A percentile compares a stretch with the other conserved stretches of the same genome.
phyloP scores from a whole-genome alignment of 129 eudicot species.

The Solidago caesia region DNA sequence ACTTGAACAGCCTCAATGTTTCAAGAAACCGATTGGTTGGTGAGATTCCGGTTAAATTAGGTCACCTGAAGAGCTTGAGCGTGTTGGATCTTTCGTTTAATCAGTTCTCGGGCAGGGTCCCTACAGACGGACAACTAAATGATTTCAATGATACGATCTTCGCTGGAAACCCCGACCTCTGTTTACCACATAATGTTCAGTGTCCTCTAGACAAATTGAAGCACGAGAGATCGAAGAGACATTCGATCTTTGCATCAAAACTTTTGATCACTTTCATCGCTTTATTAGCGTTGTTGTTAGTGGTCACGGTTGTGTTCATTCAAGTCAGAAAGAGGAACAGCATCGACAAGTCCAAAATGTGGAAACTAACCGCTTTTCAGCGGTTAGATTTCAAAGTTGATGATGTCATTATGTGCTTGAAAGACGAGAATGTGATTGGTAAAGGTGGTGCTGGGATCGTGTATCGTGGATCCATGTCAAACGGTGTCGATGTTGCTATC shows the following conservation, averaged over 20 bases:
- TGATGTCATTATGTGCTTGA: slow-evolving; percentile 63
- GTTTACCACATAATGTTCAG: slow-evolving; percentile 38
- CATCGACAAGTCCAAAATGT: slow-evolving; percentile 37
- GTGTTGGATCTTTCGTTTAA: slow-evolving; percentile 72
- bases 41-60: slow-evolving; percentile 62
- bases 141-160: slow-evolving; percentile 52
- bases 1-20: slow-evolving; percentile 52
- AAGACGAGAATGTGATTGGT: slow-evolving; percentile 86
- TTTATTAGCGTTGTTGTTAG: neutral
- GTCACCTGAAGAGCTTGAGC: slow-evolving; percentile 53
- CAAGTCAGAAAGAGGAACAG: slow-evolving; percentile 23
- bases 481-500: slow-evolving; percentile 72
- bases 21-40: slow-evolving; percentile 62
- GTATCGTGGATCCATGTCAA: slow-evolving; percentile 82
- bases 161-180: slow-evolving; percentile 71
- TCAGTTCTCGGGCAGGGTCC: slow-evolving; percentile 61
- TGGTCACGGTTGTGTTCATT: slow-evolving; percentile 9
- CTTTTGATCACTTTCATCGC: slow-evolving; percentile 24
- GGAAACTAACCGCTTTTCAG: slow-evolving; percentile 89
- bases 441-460: slow-evolving; percentile 94
- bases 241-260: slow-evolving; percentile 13
- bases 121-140: slow-evolving; percentile 53
- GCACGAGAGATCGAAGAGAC: neutral
- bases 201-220: slow-evolving; percentile 27
- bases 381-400: slow-evolving; percentile 71